Evolutionary conservation across 2,329 filamentous ascomycete genomes (phyloP).

Genomic region (Lachnellula cervina): DNA sequence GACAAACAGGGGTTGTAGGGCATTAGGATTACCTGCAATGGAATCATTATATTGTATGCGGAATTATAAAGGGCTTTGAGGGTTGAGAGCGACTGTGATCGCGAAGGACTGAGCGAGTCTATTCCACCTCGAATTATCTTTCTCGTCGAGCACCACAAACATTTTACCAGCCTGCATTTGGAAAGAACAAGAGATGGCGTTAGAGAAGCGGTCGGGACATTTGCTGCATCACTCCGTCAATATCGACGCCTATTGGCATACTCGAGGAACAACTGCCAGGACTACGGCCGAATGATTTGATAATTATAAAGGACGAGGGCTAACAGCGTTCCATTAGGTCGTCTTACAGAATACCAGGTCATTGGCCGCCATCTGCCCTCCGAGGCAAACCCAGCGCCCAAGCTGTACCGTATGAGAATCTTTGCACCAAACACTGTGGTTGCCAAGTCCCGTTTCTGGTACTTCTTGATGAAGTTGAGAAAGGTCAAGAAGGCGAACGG

Average conservation of each 20-base stretch:
- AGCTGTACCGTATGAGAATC: conserved; percentile 99
- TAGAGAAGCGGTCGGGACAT: background rate
- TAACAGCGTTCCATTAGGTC: conserved; percentile 58
- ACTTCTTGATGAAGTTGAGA: conserved; percentile 97
- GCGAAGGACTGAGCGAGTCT: background rate
- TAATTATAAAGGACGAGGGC: conserved; percentile 3
- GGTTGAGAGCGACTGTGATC: background rate
- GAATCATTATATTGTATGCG: background rate
- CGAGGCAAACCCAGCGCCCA: conserved; percentile 93
- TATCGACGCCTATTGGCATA: no score
- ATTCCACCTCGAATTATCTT: background rate
- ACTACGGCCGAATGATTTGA: background rate
- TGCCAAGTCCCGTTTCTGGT: conserved; percentile 99
- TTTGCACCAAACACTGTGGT: conserved; percentile 97
- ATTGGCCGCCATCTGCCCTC: conserved; percentile 98
- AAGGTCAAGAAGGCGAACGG: conserved; percentile 99
- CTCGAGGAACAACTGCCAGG: background rate
- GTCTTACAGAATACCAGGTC: conserved; percentile 99
- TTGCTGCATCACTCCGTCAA: background rate
- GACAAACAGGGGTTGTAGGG: background rate
- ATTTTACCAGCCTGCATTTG: no score
- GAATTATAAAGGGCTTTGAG: background rate
- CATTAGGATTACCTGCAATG: background rate
- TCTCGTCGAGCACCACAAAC: no score
- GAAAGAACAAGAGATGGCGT: no score